These are phyloP conservation scores for Phlyctochytrium planicorne DNA, from an alignment of 192 early-diverging fungal genomes.

Conservation along the genomic window DNA sequence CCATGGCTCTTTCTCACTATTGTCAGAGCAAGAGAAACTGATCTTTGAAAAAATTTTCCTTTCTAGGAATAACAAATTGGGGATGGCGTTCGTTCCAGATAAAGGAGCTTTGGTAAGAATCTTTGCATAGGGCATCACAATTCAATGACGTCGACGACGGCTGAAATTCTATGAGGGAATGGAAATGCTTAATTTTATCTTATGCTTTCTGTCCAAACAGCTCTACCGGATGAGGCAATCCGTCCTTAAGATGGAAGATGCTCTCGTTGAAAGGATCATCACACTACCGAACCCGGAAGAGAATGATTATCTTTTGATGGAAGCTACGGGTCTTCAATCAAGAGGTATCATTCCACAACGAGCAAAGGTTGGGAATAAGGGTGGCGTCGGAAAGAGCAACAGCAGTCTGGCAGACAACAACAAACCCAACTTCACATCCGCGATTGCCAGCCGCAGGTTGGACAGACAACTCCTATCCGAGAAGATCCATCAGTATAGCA, in stretches of 20 bases:
- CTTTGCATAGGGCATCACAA: too few relatives aligned
- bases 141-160: too few relatives aligned
- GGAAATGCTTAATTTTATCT: too few relatives aligned
- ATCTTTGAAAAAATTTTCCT: background rate
- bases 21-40: background rate
- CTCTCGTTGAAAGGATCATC: conserved; percentile 34
- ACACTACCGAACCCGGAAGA: conserved; percentile 26
- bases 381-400: background rate
- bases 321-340: background rate
- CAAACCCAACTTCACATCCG: background rate
- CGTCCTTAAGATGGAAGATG: conserved; percentile 27
- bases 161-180: too few relatives aligned
- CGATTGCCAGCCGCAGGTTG: background rate
- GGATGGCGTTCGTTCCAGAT: background rate
- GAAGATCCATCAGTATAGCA: background rate
- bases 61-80: background rate
- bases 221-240: conserved; percentile 37
- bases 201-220: too few relatives aligned
- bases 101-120: background rate
- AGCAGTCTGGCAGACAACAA: background rate
- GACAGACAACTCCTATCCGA: background rate
- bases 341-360: background rate
- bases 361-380: background rate
- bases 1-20: too few relatives aligned
- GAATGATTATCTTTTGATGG: conserved; percentile 37